Base-by-base conservation (phyloP, 2,329 filamentous ascomycete genomes). In the Pseudogymnoascus sp. region DNA sequence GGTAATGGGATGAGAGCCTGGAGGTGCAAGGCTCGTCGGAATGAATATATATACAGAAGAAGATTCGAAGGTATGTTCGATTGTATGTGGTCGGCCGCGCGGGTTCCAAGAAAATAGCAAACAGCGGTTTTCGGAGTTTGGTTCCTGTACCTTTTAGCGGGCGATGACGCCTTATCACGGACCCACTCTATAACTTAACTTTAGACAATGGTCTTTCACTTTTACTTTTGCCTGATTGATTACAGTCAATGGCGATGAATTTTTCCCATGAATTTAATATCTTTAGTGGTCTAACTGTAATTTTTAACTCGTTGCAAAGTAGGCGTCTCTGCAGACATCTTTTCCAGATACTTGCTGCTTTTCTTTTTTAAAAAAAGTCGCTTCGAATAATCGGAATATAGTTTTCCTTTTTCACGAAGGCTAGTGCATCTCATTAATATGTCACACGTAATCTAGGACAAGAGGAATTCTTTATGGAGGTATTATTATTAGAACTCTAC, bases 141-240 rank as follows among this genome's bases (percentile, higher is more conserved):
- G 44, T 51, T 51, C 44, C 44, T 59, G 58, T 25, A 15, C 36
- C 58, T 59, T 59, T 59, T 59, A 59, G 58, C 36, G 58, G 9
- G 15, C 58, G 58, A 59, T 59, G 58, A 59, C 58, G 58, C 58
- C 58, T 59, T 59, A 36, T 25, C 31, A 59, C 7, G 58, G 44
- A 27, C 44, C 27, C 44, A 51, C 44, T 31, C 44, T 51, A 51
- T 51, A 51, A 51, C 44, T 31, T n/a, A 10, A 31, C 27, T 27
- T 27, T 10, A 8, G 13, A 51, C 27, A 12, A 31, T 13, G 8
- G 4, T 3, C 15, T 51, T 31, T 31, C 21, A 21, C 15, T n/a
- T 15, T n/a, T 38, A 5, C n/a, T 38, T n/a, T n/a, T n/a, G 12
- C 12, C 39, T 10, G 13, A 29, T 15, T 29, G 42, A 29, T 4